phyloP scores from a whole-genome alignment of 2,329 filamentous ascomycete genomes.

The Nigrospora sphaerica region DNA sequence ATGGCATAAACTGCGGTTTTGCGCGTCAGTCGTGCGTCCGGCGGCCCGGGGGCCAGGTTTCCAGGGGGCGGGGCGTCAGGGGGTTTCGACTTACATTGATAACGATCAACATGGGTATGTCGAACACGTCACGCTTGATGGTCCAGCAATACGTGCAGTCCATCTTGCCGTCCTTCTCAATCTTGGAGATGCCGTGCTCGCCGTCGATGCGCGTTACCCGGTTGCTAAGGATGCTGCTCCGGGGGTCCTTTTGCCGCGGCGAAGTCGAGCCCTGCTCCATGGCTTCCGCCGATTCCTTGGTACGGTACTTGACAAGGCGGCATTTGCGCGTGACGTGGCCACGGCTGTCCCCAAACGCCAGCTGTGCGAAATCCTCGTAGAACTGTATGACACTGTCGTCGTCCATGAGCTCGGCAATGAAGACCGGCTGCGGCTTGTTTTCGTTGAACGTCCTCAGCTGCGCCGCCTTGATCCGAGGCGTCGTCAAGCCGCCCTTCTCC shows the following conservation, averaged over 20 bases:
- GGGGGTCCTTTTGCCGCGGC: constrained; percentile 38
- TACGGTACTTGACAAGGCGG: constrained; percentile 83
- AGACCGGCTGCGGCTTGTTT: constrained; percentile 66
- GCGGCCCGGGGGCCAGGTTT: no score
- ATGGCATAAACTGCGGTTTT: constrained; percentile 44
- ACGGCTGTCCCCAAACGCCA: constrained; percentile 86
- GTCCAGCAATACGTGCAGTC: constrained; percentile 97
- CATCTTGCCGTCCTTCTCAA: constrained; percentile 84
- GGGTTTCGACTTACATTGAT: constrained; percentile 72
- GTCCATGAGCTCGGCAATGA: constrained; percentile 86
- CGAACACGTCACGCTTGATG: constrained; percentile 92
- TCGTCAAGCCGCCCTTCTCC: constrained; percentile 36
- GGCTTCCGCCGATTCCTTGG: constrained; percentile 50
- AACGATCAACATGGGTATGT: constrained; percentile 97
- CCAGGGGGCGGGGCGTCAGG: not conserved
- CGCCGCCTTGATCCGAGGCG: constrained; percentile 42
- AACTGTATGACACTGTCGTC: constrained; percentile 91
- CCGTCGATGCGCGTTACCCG: constrained; percentile 58
- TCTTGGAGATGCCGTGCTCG: constrained; percentile 71
- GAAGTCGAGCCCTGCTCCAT: constrained; percentile 30
- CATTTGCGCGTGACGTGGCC: constrained; percentile 79
- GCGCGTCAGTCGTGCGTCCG: no score
- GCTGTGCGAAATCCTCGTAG: constrained; percentile 88
- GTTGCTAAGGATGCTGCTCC: constrained; percentile 47
- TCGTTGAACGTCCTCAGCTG: constrained; percentile 35